These are phyloP conservation scores for Fusarium siculi DNA, from an alignment of 2,329 filamentous ascomycete species.

Conservation along the genomic window DNA sequence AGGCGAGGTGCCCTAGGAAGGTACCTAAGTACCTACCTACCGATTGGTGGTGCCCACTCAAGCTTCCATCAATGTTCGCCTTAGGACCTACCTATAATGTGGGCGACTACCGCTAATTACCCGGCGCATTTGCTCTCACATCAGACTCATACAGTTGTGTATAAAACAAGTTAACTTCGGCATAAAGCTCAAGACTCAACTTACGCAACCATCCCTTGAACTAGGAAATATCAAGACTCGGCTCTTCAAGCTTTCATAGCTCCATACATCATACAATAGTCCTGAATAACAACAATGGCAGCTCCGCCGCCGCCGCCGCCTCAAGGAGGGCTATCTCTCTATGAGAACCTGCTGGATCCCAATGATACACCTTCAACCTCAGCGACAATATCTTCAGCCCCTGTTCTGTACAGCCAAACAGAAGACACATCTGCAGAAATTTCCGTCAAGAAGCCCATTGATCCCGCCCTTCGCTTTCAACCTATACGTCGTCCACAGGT, in stretches of 20 bases:
- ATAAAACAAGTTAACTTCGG: background rate
- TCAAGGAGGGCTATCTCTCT: constrained; percentile 74
- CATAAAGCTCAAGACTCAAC: background rate
- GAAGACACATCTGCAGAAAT: constrained; percentile 57
- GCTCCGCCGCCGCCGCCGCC: constrained; percentile 48
- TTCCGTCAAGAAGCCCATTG: constrained; percentile 67
- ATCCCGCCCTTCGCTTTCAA: constrained; percentile 81
- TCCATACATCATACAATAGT: background rate
- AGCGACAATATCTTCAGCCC: constrained; percentile 80
- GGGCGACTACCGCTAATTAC: constrained; percentile 42
- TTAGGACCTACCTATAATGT: background rate
- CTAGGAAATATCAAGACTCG: background rate
- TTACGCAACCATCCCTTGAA: background rate
- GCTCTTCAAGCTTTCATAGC: background rate
- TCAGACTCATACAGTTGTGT: background rate
- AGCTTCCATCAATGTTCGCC: background rate
- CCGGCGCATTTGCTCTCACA: constrained; percentile 39
- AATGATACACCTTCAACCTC: constrained; percentile 56
- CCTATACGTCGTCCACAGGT: constrained; percentile 81
- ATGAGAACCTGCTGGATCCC: constrained; percentile 83
- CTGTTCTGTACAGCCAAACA: constrained; percentile 74
- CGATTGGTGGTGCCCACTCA: background rate
- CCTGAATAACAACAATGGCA: constrained; percentile 38
- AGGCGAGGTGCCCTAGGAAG: background rate
- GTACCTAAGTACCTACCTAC: background rate